A percentile compares a stretch with the other conserved stretches of the same genome.
Evolutionary conservation across 192 early-diverging fungal species (phyloP).

Genomic region (Oehlia diaphana): DNA sequence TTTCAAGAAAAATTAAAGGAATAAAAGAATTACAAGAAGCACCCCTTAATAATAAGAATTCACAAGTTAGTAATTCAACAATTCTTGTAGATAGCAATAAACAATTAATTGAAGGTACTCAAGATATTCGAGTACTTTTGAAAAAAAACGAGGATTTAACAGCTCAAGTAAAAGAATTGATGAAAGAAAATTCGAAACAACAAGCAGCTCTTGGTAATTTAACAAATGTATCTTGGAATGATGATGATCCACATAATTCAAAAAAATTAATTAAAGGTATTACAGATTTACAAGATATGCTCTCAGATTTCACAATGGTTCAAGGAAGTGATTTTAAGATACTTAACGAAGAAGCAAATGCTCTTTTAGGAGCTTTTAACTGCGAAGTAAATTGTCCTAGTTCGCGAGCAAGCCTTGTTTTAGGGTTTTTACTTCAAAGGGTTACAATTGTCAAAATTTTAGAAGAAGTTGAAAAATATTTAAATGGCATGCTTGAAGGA

Average conservation of each 20-base stretch:
- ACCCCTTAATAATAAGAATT: not conserved
- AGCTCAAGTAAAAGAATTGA: not conserved
- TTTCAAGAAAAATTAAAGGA: too few species aligned
- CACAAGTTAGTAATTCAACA: not conserved
- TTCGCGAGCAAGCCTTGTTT: not conserved
- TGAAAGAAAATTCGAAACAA: not conserved
- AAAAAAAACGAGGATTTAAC: not conserved
- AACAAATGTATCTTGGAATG: not conserved
- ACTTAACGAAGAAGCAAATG: too few species aligned
- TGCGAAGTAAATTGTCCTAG: not conserved
- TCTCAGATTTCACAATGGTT: conserved; percentile 17
- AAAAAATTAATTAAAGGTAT: not conserved
- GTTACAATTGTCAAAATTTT: not conserved
- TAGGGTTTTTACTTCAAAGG: not conserved
- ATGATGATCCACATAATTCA: conserved; percentile 19
- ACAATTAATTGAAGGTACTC: not conserved
- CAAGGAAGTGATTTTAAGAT: conserved; percentile 1
- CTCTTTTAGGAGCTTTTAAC: not conserved
- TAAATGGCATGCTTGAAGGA: not conserved
- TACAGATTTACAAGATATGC: not conserved
- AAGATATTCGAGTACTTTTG: not conserved
- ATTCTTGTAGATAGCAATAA: not conserved
- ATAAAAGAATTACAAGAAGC: not conserved
- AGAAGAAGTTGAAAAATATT: not conserved
- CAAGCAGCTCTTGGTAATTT: conserved; percentile 9